Evolutionary conservation across 129 eudicot genomes (phyloP).

Genomic region (Centaurea solstitialis): DNA sequence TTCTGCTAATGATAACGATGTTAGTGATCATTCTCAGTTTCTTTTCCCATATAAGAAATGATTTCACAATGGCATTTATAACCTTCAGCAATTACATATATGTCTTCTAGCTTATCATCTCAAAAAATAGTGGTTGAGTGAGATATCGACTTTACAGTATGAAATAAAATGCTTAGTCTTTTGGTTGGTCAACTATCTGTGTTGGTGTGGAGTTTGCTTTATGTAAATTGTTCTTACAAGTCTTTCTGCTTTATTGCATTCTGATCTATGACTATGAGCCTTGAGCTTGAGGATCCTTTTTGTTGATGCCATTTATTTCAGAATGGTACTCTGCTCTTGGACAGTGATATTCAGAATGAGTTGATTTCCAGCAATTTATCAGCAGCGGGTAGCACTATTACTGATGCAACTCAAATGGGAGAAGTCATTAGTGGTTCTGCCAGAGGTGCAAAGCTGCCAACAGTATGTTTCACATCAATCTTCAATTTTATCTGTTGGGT

Average conservation of each 20-base stretch:
- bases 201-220: background rate
- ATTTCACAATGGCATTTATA: background rate
- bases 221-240: constrained; percentile 2
- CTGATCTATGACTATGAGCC: constrained; percentile 1
- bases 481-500: constrained; percentile 1
- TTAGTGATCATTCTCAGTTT: constrained; percentile 35
- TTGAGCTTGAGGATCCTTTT: constrained; percentile 7
- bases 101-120: constrained; percentile 7
- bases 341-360: constrained; percentile 57
- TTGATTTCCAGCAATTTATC: constrained; percentile 64
- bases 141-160: constrained; percentile 11
- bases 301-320: constrained; percentile 23
- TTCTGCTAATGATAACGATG: constrained; percentile 73
- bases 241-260: background rate
- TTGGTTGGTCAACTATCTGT: background rate
- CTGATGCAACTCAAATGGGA: constrained; percentile 76
- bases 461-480: constrained; percentile 40
- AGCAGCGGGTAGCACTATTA: constrained; percentile 63
- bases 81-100: constrained; percentile 1
- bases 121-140: constrained; percentile 2
- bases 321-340: constrained; percentile 56
- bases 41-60: background rate
- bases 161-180: constrained; percentile 1
- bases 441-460: constrained; percentile 53
- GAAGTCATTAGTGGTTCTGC: constrained; percentile 75